phyloP scores from a whole-genome alignment of 257 asterid genomes.

The Cynanchum wilfordii region DNA sequence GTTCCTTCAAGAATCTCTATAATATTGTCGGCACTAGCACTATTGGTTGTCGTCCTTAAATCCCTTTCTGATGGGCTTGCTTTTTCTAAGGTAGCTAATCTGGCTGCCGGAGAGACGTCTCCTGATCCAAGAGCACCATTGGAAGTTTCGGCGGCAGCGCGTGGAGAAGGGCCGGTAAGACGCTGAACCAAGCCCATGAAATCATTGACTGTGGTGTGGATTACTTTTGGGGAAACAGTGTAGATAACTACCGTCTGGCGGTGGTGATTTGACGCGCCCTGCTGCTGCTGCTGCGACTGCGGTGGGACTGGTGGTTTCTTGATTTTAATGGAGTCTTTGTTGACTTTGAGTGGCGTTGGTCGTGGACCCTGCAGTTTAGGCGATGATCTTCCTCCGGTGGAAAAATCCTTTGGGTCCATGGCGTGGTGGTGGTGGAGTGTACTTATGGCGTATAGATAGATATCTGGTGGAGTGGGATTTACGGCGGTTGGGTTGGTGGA shows the following conservation, averaged over 20 bases:
- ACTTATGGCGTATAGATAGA: constrained; percentile 11
- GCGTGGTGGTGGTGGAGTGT: constrained; percentile 6
- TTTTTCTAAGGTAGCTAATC: constrained; percentile 68
- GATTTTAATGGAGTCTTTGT: constrained; percentile 84
- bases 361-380: constrained; percentile 95
- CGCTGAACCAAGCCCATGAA: constrained; percentile 87
- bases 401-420: constrained; percentile 53
- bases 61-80: constrained; percentile 43
- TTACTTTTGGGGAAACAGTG: constrained; percentile 77
- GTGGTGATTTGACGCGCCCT: constrained; percentile 17
- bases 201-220: constrained; percentile 77
- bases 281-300: constrained; percentile 18
- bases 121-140: constrained; percentile 28
- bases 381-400: constrained; percentile 52
- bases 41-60: not conserved
- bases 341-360: constrained; percentile 79
- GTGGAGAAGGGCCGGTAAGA: constrained; percentile 64
- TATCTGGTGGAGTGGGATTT: constrained; percentile 6
- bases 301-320: constrained; percentile 79
- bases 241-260: constrained; percentile 84
- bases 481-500: constrained; percentile 12
- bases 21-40: constrained; percentile 12
- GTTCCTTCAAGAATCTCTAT: constrained; percentile 41
- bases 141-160: constrained; percentile 16
- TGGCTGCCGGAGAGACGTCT: constrained; percentile 79